A percentile compares a stretch with the other conserved stretches of the same genome.
Conservation (phyloP, 2,329 filamentous ascomycete genomes). For the Ceratocystis harringtonii region DNA sequence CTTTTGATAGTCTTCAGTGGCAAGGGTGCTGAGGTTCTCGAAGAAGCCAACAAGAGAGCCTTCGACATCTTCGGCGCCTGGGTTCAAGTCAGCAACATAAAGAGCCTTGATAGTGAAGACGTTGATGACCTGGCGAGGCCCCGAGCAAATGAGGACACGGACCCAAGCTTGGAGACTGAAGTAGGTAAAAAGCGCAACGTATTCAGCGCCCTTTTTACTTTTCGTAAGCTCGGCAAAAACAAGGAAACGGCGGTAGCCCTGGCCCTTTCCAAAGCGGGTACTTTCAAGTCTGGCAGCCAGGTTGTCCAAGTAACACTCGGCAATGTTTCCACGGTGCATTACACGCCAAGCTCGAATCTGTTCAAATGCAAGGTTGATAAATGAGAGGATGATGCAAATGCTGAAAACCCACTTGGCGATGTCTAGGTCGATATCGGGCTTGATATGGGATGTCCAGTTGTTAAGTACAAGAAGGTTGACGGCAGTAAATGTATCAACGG, state of each 20-base stretch:
- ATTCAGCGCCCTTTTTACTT: slow-evolving; percentile 79
- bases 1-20: slow-evolving; percentile 59
- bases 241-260: slow-evolving; percentile 79
- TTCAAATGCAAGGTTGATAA: slow-evolving; percentile 65
- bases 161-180: slow-evolving; percentile 73
- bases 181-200: slow-evolving; percentile 80
- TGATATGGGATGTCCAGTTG: slow-evolving; percentile 71
- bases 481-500: slow-evolving; percentile 82
- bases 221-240: slow-evolving; percentile 85
- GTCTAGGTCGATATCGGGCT: slow-evolving; percentile 59
- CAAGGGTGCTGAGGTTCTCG: slow-evolving; percentile 60
- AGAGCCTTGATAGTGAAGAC: slow-evolving; percentile 77
- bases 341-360: slow-evolving; percentile 66
- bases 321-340: slow-evolving; percentile 71
- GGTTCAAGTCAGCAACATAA: slow-evolving; percentile 52
- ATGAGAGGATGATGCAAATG: slow-evolving; percentile 79
- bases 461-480: slow-evolving; percentile 82
- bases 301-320: slow-evolving; percentile 80
- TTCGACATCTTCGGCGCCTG: slow-evolving; percentile 34
- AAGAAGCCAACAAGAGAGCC: slow-evolving; percentile 63
- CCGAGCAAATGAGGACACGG: slow-evolving; percentile 77
- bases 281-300: slow-evolving; percentile 75
- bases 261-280: slow-evolving; percentile 53
- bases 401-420: slow-evolving; percentile 93
- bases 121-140: slow-evolving; percentile 82